These are phyloP conservation scores for Daldinia childiae DNA, from an alignment of 495 filamentous ascomycete species.

Conservation along the genomic window DNA sequence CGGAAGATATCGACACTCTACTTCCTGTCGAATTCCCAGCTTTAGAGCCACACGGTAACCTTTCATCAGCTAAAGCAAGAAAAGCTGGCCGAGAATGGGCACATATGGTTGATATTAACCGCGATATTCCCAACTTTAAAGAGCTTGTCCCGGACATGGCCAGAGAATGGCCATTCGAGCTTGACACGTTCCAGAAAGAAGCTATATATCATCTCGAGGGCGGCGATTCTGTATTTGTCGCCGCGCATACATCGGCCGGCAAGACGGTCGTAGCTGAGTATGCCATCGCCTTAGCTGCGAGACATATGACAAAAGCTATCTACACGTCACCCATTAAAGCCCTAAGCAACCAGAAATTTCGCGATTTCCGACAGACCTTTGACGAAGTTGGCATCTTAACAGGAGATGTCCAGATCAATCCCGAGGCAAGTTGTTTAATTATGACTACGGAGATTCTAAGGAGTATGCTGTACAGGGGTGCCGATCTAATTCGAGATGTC, in stretches of 20 bases:
- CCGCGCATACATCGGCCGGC: slow-evolving; percentile 97
- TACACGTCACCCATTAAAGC: slow-evolving; percentile 99
- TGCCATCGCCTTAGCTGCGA: slow-evolving; percentile 92
- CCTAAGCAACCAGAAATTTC: slow-evolving; percentile 97
- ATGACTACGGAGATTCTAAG: slow-evolving; percentile 99
- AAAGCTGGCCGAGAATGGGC: slow-evolving; percentile 90
- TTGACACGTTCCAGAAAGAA: slow-evolving; percentile 98
- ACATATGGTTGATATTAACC: slow-evolving; percentile 94
- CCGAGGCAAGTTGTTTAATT: slow-evolving; percentile 96
- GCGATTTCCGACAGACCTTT: slow-evolving; percentile 88
- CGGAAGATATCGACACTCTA: slow-evolving; percentile 90
- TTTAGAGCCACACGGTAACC: slow-evolving; percentile 79
- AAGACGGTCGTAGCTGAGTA: slow-evolving; percentile 99
- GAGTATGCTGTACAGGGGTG: slow-evolving; percentile 97
- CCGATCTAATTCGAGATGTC: slow-evolving; percentile 95
- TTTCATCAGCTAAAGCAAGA: slow-evolving; percentile 75
- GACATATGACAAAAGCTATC: slow-evolving; percentile 99
- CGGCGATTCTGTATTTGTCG: slow-evolving; percentile 97
- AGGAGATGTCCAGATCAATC: slow-evolving; percentile 97
- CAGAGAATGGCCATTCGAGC: slow-evolving; percentile 93
- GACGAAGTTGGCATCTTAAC: slow-evolving; percentile 97
- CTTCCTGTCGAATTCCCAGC: slow-evolving; percentile 93
- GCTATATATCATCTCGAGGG: slow-evolving; percentile 96
- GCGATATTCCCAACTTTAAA: slow-evolving; percentile 87
- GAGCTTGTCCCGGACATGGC: slow-evolving; percentile 97